Conservation (phyloP, 108 stramenopile species). For the Schizochytrium sp. region DNA sequence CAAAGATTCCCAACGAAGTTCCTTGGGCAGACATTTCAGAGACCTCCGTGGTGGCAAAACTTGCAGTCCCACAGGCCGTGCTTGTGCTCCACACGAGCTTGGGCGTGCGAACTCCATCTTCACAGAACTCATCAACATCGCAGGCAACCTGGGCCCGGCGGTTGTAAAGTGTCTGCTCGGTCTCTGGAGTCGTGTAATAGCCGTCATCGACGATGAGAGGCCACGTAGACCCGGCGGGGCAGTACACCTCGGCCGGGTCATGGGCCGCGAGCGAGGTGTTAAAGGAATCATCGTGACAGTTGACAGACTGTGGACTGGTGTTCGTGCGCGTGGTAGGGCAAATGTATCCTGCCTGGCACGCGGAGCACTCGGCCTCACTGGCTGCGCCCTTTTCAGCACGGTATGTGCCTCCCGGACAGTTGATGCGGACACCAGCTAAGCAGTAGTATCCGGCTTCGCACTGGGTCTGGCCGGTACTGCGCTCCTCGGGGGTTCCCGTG, state of each 20-base stretch:
- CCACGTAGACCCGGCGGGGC: background rate
- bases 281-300: background rate
- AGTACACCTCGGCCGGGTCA: background rate
- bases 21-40: background rate
- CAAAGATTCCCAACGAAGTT: background rate
- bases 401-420: background rate
- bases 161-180: background rate
- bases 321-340: background rate
- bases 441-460: constrained; percentile 7
- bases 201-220: background rate
- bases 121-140: background rate
- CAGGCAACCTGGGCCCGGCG: background rate
- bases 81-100: background rate
- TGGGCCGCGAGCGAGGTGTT: background rate
- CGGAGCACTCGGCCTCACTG: background rate
- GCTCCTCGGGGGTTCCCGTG: background rate
- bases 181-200: background rate
- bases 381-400: background rate
- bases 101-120: background rate
- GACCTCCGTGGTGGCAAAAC: background rate
- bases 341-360: background rate
- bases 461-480: background rate
- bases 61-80: background rate
- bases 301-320: background rate
- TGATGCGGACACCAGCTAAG: background rate